Evolutionary conservation across 306 rosid species (phyloP).

Genomic region (Notholithocarpus densiflorus): DNA sequence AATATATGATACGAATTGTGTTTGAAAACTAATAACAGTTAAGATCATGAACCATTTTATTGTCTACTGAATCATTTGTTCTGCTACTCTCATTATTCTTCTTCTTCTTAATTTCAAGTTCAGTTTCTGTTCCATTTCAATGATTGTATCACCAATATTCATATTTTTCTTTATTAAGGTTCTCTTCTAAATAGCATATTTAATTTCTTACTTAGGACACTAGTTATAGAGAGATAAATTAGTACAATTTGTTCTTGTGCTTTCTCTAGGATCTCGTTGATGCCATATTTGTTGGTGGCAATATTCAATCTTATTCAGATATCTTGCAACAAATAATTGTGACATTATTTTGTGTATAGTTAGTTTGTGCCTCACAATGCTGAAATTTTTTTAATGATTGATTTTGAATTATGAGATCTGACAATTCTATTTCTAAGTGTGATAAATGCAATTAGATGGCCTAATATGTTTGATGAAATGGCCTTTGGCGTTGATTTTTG

Average conservation of each 20-base stretch:
- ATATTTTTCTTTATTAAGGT: constrained; percentile 3
- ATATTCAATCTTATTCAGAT: background rate
- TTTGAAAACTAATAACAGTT: background rate
- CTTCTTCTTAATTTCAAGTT: no score
- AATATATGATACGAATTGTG: background rate
- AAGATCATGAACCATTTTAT: background rate
- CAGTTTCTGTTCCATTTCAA: no score
- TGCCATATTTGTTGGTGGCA: background rate
- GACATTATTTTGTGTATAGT: no score
- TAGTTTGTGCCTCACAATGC: background rate
- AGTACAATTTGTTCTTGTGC: background rate
- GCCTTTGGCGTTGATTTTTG: background rate
- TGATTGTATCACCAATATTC: background rate
- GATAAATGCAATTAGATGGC: no score
- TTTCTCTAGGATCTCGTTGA: background rate
- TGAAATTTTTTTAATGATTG: background rate
- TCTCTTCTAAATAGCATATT: background rate
- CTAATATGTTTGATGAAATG: no score
- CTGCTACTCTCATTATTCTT: background rate
- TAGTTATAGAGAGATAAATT: background rate
- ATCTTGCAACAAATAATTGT: background rate
- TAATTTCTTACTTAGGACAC: constrained; percentile 6
- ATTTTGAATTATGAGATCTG: background rate
- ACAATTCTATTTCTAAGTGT: background rate
- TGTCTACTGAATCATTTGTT: background rate